Evolutionary conservation across 2,329 filamentous ascomycete genomes (phyloP), one percentile per base, ranked within the genome.

Genomic region (Sporothrix luriei): DNA sequence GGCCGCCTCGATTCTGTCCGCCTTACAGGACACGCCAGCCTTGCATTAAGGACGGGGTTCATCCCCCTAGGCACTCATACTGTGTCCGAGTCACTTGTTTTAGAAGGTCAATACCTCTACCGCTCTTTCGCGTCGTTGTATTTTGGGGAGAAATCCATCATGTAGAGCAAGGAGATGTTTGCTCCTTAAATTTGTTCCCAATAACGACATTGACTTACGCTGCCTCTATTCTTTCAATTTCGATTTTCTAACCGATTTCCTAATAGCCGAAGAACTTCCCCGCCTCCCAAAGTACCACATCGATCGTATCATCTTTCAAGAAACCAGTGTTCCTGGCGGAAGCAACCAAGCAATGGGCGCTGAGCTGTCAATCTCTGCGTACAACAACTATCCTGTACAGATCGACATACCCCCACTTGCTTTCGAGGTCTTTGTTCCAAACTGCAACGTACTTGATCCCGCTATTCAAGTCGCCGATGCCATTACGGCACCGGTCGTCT

Each of bases 381-480:
- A 86, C 75, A 97, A 98, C 78, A 83, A 88, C 68, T 97, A 92
- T 76, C 92, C 93, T 0, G 79, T 99, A 66, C 86, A 89, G 70
- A 82, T 97, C 68, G 85, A 87, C 26, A 82, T 97, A 24, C 95
- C 95, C 14, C 84, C 90, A 49, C 87, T 98, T 70, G 89, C 87
- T 0, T 97, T 98, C 76, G 89, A 94, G 72, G 88, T 98, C 40
- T 83, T 97, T 61, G 89, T 98, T 6, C 90, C 92, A 55, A 93
- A 93, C 72, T 99, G 95, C 79, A 84, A 86, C 33, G 82, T 86
- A 4, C 82, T 87, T 26, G 89, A 95, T 69, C 86, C 90, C 3
- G 88, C 89, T 72, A 95, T 99, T 75, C 83, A 88, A 73, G 85
- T 98, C 69, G 94, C 92, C 3, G 88, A 91, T 75, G 93, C 92